Percentiles rank a stretch among this genome's conserved stretches.
These are phyloP conservation scores for Selaginella moellendorffii DNA, from an alignment of 75 land plant species.

Conservation along the genomic window DNA sequence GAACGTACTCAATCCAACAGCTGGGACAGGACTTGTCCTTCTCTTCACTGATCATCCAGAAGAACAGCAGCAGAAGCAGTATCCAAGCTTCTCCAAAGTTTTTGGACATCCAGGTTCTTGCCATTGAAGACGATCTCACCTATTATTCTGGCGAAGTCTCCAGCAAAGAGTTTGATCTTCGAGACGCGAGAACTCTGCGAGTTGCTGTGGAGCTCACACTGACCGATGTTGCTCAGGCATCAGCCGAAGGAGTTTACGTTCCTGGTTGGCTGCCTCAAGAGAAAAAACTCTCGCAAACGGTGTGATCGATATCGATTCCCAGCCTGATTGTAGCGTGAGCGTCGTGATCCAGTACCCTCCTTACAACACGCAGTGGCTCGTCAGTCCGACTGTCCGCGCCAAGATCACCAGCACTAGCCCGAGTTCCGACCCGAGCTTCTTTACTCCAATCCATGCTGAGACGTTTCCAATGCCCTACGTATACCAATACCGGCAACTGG, in stretches of 20 bases:
- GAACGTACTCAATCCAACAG: slow-evolving; percentile 12
- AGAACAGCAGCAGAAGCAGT: slow-evolving; percentile 9
- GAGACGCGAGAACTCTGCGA: slow-evolving; percentile 20
- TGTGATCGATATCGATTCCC: slow-evolving; percentile 34
- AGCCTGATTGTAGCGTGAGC: slow-evolving; percentile 46
- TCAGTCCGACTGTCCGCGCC: slow-evolving; percentile 42
- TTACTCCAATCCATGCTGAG: slow-evolving; percentile 37
- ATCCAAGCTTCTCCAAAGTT: slow-evolving; percentile 1
- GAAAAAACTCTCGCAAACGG: slow-evolving; percentile 24
- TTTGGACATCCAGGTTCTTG: slow-evolving; percentile 12
- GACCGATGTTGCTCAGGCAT: slow-evolving; percentile 19
- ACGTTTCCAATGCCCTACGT: slow-evolving; percentile 49
- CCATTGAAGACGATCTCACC: not conserved
- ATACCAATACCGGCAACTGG: slow-evolving; percentile 34
- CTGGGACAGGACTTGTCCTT: slow-evolving; percentile 45
- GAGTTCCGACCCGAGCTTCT: slow-evolving; percentile 35
- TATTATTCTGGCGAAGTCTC: too few species aligned
- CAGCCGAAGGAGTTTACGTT: slow-evolving; percentile 57
- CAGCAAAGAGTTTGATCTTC: too few species aligned
- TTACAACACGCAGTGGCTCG: slow-evolving; percentile 40
- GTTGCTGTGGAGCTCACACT: slow-evolving; percentile 40
- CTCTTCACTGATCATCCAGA: slow-evolving; percentile 12
- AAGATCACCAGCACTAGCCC: slow-evolving; percentile 32
- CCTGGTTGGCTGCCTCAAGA: slow-evolving; percentile 49
- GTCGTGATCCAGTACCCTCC: slow-evolving; percentile 55